Base-by-base conservation (phyloP, 139 green algal genomes). In the Marvania coccoides region DNA sequence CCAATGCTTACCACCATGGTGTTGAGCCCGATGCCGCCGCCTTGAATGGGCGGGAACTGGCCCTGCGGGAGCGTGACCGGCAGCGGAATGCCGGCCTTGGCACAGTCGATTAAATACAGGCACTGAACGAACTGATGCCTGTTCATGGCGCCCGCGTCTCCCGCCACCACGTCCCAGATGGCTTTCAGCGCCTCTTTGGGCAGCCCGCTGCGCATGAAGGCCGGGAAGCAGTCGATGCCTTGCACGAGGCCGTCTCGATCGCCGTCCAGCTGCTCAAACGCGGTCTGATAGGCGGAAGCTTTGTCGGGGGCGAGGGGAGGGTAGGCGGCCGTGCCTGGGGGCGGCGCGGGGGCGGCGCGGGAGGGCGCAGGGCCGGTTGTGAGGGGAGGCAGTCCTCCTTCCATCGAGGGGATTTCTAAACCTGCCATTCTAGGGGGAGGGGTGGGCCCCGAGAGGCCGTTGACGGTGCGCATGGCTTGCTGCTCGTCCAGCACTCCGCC, bases 201-300 rank as follows among this genome's bases (percentile, higher is more conserved):
- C 59, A 95, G 70, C 1, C 88, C 87, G 40, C 77, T 89, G 51
- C 83, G 81, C 77, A 89, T 82, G 77, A 96, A 95, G 15, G 73
- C 71, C 0, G 62, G 69, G 45, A 93, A 90, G 79, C 87, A 94
- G 62, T 96, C 85, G 2, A 61, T 48, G 35, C 87, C 89, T 84
- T 91, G 77, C 56, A 73, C 29, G 24, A 73, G 77, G 34, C 85
- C 85, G 40, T 95, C 88, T 6, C 76, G 36, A 64, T 93, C 78
- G 0, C 46, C 60, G 62, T 95, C 89, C 54, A 92, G 71, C 66
- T 83, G 72, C 14, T 58, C 31, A 61, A 95, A 95, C 0, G 59
- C 72, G n/a, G 68, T 71, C 40, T 80, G 58, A 71, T 89, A 92
- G 2, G 74, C 70, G 45, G 77, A 58, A 13, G 81, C 67, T 40